phyloP scores from a whole-genome alignment of 75 land plant species.

The Azolla pinnata region DNA sequence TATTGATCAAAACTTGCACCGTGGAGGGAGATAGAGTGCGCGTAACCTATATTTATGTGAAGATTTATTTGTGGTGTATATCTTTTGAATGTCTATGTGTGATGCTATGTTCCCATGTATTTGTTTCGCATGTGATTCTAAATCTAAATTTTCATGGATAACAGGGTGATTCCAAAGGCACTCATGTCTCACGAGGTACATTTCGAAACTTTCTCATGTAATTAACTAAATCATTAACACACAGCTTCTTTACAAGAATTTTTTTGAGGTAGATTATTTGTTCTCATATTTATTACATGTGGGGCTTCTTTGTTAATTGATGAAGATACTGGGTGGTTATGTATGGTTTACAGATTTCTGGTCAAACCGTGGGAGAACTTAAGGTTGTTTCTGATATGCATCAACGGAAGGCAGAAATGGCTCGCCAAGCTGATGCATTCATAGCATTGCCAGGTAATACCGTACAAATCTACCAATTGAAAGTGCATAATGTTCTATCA shows the following conservation, averaged over 20 bases:
- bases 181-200: conserved; percentile 61
- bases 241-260: background rate
- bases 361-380: conserved; percentile 67
- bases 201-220: background rate
- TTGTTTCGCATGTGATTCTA: no score
- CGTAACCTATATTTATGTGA: background rate
- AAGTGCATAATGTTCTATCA: no score
- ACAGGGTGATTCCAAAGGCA: conserved; percentile 65
- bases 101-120: no score
- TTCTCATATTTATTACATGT: no score
- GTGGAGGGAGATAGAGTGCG: background rate
- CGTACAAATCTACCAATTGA: no score
- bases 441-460: conserved; percentile 84
- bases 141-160: no score
- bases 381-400: conserved; percentile 70
- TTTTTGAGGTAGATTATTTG: background rate
- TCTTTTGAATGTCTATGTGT: conserved; percentile 4
- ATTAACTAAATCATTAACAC: background rate
- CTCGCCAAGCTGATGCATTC: conserved; percentile 75
- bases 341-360: conserved; percentile 71
- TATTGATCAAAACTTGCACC: no score
- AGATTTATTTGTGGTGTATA: background rate
- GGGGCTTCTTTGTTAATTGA: no score
- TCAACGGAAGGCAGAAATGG: conserved; percentile 80
- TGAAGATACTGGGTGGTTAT: no score